These are phyloP conservation scores for Pichia sp. DNA, from an alignment of 1,139 yeast species.

Conservation along the genomic window DNA sequence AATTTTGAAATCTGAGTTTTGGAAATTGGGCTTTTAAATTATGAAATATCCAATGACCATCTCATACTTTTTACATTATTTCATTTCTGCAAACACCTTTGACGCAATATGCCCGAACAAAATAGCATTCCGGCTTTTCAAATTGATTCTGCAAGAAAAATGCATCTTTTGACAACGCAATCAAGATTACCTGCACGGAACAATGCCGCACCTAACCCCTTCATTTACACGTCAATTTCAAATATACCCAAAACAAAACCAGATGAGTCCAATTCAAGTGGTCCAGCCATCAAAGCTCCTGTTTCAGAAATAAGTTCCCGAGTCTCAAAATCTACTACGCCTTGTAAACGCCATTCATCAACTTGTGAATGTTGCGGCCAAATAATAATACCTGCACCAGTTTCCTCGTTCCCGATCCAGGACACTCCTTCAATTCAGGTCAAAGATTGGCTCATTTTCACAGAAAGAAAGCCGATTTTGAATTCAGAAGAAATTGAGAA, in stretches of 20 bases:
- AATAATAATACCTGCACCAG: slow-evolving; percentile 68
- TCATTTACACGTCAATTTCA: not conserved
- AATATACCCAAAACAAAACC: too few species aligned
- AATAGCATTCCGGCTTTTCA: not conserved
- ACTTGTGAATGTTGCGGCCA: slow-evolving; percentile 60
- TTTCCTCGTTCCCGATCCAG: slow-evolving; percentile 49
- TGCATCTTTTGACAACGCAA: not conserved
- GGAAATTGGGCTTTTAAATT: too few species aligned
- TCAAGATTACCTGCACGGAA: not conserved
- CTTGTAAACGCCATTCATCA: slow-evolving; percentile 34
- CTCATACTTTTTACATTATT: too few species aligned
- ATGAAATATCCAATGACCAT: too few species aligned
- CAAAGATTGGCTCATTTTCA: slow-evolving; percentile 63
- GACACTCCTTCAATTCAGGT: slow-evolving; percentile 62
- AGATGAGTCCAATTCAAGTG: too few species aligned
- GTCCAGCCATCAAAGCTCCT: too few species aligned
- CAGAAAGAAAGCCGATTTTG: slow-evolving; percentile 70
- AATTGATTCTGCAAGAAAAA: not conserved
- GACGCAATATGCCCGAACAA: not conserved
- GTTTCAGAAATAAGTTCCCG: slow-evolving; percentile 16
- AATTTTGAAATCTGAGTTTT: too few species aligned
- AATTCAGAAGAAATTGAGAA: slow-evolving; percentile 67
- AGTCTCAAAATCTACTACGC: not conserved
- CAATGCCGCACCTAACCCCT: not conserved
- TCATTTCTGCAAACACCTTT: too few species aligned